A percentile compares a stretch with the other conserved stretches of the same genome.
These are phyloP conservation scores for Pelargonium myrrhifolium DNA, from an alignment of 441 rosid species.

Conservation along the genomic window DNA sequence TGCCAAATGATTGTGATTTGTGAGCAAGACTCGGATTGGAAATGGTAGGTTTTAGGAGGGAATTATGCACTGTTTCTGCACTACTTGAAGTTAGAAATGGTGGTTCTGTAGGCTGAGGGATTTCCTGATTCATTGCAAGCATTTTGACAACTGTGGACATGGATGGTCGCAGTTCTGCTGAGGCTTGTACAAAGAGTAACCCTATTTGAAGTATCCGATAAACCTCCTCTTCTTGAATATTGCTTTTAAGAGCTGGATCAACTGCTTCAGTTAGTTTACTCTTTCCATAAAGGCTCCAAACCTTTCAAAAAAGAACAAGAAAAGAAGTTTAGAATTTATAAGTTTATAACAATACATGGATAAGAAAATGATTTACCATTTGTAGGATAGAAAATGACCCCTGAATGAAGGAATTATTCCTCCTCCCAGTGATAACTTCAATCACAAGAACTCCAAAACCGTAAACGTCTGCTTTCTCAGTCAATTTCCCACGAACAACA, in stretches of 20 bases:
- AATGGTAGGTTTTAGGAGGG: neutral
- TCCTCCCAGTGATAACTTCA: slow-evolving; percentile 55
- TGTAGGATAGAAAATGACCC: slow-evolving; percentile 43
- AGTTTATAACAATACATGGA: neutral
- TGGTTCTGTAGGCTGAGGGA: slow-evolving; percentile 64
- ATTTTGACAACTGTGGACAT: slow-evolving; percentile 68
- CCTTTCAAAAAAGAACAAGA: slow-evolving; percentile 24
- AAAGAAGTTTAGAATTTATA: neutral
- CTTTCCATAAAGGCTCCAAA: slow-evolving; percentile 48
- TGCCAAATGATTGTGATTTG: slow-evolving; percentile 8
- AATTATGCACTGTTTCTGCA: neutral
- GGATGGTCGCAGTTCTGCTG: slow-evolving; percentile 66
- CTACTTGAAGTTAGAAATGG: slow-evolving; percentile 39
- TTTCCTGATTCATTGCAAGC: slow-evolving; percentile 37
- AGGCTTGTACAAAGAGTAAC: slow-evolving; percentile 73
- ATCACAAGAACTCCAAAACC: slow-evolving; percentile 70
- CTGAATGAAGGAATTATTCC: slow-evolving; percentile 34
- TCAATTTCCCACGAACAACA: slow-evolving; percentile 57
- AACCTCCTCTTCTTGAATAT: slow-evolving; percentile 42
- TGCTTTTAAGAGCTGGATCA: slow-evolving; percentile 45
- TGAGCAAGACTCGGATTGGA: neutral
- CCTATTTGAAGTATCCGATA: slow-evolving; percentile 51
- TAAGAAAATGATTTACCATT: slow-evolving; percentile 31
- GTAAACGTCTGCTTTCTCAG: slow-evolving; percentile 80
- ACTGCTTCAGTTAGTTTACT: slow-evolving; percentile 41